Conservation (phyloP, 345 rosid species). For the Eucalyptus marginata region DNA sequence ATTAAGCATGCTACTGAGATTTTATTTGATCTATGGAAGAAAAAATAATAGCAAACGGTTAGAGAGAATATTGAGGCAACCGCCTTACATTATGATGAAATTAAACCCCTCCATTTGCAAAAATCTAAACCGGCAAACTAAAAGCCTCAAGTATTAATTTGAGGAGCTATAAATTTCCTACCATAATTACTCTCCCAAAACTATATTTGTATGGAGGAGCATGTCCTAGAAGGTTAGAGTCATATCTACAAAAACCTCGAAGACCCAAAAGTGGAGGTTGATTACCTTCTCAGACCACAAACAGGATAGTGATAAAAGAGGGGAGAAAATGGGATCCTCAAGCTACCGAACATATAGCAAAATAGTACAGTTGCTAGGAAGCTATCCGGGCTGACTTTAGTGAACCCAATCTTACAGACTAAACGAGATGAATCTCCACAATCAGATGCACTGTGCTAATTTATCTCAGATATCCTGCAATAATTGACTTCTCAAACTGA, state of each 20-base stretch:
- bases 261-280: not conserved
- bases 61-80: not conserved
- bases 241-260: not conserved
- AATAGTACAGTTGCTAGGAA: not conserved
- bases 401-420: not conserved
- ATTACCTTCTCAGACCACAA: not conserved
- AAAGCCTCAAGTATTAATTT: not conserved
- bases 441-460: not conserved
- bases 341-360: not conserved
- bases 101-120: not conserved
- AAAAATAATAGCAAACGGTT: not conserved
- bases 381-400: not conserved
- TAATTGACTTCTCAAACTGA: not conserved
- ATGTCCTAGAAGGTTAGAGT: not conserved
- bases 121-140: not conserved
- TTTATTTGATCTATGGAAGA: not conserved
- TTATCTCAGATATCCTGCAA: not conserved
- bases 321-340: not conserved
- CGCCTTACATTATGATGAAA: not conserved
- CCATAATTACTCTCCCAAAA: not conserved
- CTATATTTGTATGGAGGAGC: not conserved
- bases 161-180: not conserved
- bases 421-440: not conserved
- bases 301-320: not conserved
- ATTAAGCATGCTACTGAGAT: not conserved